Evolutionary conservation across 2,329 filamentous ascomycete species (phyloP).

Genomic region (Colletotrichum neosansevieriae): DNA sequence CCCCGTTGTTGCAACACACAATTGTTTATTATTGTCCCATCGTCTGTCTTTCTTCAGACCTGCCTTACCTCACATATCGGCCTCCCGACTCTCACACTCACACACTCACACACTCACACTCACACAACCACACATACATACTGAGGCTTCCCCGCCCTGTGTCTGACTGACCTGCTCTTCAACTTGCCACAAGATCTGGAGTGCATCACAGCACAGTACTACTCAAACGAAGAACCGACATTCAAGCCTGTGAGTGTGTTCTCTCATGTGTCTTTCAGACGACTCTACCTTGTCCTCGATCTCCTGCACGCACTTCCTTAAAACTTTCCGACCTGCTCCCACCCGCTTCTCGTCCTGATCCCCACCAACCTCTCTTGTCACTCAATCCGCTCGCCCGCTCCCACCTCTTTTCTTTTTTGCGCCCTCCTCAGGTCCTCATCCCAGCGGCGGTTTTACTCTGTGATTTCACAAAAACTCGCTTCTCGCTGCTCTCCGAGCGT

Average conservation of each 20-base stretch:
- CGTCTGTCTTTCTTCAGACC: slow-evolving; percentile 23
- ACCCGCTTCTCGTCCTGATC: slow-evolving; percentile 30
- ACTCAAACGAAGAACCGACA: slow-evolving; percentile 34
- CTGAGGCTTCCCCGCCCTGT: slow-evolving; percentile 33
- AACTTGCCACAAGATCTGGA: slow-evolving; percentile 40
- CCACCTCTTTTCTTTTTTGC: slow-evolving; percentile 32
- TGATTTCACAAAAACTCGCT: slow-evolving; percentile 18
- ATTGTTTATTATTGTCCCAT: slow-evolving; percentile 42
- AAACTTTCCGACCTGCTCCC: slow-evolving; percentile 38
- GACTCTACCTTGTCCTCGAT: slow-evolving; percentile 18
- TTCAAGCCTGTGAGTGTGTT: slow-evolving; percentile 34
- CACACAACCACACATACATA: slow-evolving; percentile 23
- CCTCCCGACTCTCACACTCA: slow-evolving; percentile 14
- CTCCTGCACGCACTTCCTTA: slow-evolving; percentile 35
- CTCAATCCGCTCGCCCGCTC: slow-evolving; percentile 29
- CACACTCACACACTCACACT: background rate
- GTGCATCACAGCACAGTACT: slow-evolving; percentile 38
- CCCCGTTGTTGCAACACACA: slow-evolving; percentile 38
- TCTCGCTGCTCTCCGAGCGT: slow-evolving; percentile 8
- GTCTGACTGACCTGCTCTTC: slow-evolving; percentile 34
- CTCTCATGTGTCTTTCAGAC: background rate
- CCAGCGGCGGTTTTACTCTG: background rate
- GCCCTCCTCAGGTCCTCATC: slow-evolving; percentile 18
- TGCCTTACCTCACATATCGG: slow-evolving; percentile 11
- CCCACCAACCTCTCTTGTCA: slow-evolving; percentile 40